These are phyloP conservation scores for Neocucurbitaria cava DNA, from an alignment of 2,329 filamentous ascomycete species.

Conservation along the genomic window DNA sequence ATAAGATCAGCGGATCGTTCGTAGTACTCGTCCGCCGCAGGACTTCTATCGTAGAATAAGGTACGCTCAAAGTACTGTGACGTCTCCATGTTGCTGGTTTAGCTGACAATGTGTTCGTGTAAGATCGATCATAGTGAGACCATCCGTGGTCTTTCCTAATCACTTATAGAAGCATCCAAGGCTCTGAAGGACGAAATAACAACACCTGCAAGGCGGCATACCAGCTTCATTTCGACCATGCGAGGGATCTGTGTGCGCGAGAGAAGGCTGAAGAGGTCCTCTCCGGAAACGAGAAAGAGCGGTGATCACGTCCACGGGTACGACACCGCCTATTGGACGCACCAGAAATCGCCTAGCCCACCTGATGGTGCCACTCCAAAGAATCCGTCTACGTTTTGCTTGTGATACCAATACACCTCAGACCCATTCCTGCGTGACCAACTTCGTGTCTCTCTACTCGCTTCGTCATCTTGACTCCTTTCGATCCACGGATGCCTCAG, in stretches of 20 bases:
- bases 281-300: not conserved
- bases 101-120: not conserved
- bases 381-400: not conserved
- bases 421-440: not conserved
- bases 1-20: constrained; percentile 13
- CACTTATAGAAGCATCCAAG: not conserved
- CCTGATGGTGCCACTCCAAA: not conserved
- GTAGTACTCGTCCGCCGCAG: constrained; percentile 22
- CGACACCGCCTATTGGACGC: not conserved
- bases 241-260: not conserved
- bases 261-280: constrained; percentile 1
- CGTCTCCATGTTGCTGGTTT: constrained; percentile 14
- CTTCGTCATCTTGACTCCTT: not conserved
- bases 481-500: not conserved
- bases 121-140: not conserved
- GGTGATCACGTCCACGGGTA: not conserved
- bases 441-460: not conserved
- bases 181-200: not conserved
- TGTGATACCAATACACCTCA: not conserved
- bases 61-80: constrained; percentile 23
- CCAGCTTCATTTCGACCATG: not conserved
- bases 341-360: not conserved
- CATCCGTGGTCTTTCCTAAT: not conserved
- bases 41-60: constrained; percentile 21
- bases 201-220: not conserved